Percentiles rank a stretch among this genome's conserved stretches.
These are phyloP conservation scores for Noccaea bulbosa DNA, from an alignment of 345 rosid genomes.

Conservation along the genomic window DNA sequence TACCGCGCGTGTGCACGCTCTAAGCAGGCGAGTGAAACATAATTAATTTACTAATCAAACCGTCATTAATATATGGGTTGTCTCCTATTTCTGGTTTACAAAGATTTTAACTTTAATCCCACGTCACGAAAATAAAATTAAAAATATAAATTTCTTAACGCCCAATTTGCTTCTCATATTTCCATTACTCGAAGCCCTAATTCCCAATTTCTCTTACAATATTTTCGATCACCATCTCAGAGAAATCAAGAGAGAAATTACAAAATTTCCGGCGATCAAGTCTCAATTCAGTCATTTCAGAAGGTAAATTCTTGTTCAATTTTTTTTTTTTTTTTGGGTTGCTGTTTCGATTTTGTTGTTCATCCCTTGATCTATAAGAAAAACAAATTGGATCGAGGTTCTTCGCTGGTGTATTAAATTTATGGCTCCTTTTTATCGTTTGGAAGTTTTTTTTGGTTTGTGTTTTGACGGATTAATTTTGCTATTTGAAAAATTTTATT, in stretches of 20 bases:
- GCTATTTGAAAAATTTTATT: not conserved
- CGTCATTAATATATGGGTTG: slow-evolving; percentile 36
- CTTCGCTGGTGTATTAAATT: not conserved
- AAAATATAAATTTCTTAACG: slow-evolving; percentile 38
- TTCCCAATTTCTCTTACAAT: slow-evolving; percentile 39
- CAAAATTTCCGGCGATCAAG: slow-evolving; percentile 3
- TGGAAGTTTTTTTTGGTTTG: slow-evolving; percentile 11
- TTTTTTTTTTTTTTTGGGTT: not conserved
- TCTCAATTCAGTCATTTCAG: not conserved
- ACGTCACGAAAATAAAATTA: slow-evolving; percentile 24
- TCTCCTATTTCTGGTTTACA: slow-evolving; percentile 38
- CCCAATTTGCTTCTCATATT: slow-evolving; percentile 20
- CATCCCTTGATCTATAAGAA: slow-evolving; percentile 14
- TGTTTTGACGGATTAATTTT: not conserved
- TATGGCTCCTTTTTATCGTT: not conserved
- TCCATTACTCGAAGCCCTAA: slow-evolving; percentile 44
- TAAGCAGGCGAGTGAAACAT: slow-evolving; percentile 23
- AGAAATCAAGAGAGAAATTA: slow-evolving; percentile 3
- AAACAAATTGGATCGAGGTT: slow-evolving; percentile 20
- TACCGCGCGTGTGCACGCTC: slow-evolving; percentile 35
- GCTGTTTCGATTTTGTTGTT: slow-evolving; percentile 30
- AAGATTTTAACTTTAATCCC: slow-evolving; percentile 37
- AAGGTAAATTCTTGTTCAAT: slow-evolving; percentile 33
- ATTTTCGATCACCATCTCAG: slow-evolving; percentile 38
- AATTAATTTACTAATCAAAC: slow-evolving; percentile 22